Base-by-base conservation (phyloP, 805 yeast genomes). In the Candida nonsorbophila region DNA sequence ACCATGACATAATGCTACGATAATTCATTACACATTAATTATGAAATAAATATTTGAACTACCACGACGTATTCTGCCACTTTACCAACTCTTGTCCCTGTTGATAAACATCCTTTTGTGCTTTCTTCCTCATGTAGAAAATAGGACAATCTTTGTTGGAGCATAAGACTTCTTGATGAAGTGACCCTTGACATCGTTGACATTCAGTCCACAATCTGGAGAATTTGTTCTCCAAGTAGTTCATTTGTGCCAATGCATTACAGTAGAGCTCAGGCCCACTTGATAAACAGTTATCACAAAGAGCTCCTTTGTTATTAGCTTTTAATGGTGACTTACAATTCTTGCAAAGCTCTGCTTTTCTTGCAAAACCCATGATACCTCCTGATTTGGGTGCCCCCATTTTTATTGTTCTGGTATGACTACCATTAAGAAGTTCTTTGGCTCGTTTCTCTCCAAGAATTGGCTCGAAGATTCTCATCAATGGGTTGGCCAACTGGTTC, bases 131-230 rank as follows among this genome's bases (percentile, higher is more conserved):
- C 98, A 92, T 92, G 54, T 92, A 92, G 49, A 92, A 92, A 20
- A 92, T 92, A 2, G 97, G 96, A 61, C 99, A 92, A 55, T 92
- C 97, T 42, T 88, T 87, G 42, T 90, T 86, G 0, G 95, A 79
- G 55, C 99, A 92, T 14, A 90, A 64, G 3, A 92, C 97, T 44
- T 92, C 97, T 56, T 87, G 96, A 47, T 92, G 97, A 31, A 94
- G 62, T 15, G 92, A 84, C 0, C 97, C 97, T 45, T 94, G 97
- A 55, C 98, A 92, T 35, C 97, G 67, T 60, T 92, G 99, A 53
- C 99, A 94, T 51, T 92, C 95, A 0, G 97, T 90, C 99, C 99
- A 92, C 38, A 92, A 61, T 40, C 94, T 67, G 3, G 95, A 79
- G 46, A 86, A 92, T 43, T 81, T 79, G 36, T 76, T 72, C 51